Evolutionary conservation across 2,329 filamentous ascomycete species (phyloP).

Genomic region (Botrytis pseudocinerea): DNA sequence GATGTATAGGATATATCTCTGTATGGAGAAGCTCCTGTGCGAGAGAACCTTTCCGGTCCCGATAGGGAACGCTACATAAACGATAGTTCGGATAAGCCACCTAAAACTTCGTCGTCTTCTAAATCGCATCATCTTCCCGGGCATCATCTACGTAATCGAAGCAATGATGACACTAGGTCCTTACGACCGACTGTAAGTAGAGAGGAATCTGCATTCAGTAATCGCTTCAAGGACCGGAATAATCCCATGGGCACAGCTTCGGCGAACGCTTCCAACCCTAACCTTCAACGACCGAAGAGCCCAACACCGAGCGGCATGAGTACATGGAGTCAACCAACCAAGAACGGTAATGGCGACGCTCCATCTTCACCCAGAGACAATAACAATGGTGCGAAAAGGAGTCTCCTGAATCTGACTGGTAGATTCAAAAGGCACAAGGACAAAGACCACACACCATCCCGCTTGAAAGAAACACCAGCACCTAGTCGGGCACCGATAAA

Average conservation of each 20-base stretch:
- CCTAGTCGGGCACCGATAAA: conserved; percentile 54
- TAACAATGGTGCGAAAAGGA: conserved; percentile 31
- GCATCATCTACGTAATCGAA: conserved; percentile 70
- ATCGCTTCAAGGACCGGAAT: conserved; percentile 51
- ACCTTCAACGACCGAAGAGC: conserved; percentile 67
- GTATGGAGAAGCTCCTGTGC: conserved; percentile 76
- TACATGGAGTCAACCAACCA: conserved; percentile 46
- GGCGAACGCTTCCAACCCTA: conserved; percentile 36
- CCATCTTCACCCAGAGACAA: conserved; percentile 45
- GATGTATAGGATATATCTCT: conserved; percentile 68
- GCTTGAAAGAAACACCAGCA: conserved; percentile 51
- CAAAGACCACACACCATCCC: conserved; percentile 53
- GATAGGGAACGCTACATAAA: conserved; percentile 66
- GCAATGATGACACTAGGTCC: conserved; percentile 64
- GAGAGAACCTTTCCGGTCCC: conserved; percentile 66
- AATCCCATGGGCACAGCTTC: conserved; percentile 37
- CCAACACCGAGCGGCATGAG: conserved; percentile 77
- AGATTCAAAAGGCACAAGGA: conserved; percentile 48
- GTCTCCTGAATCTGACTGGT: conserved; percentile 34
- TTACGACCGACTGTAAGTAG: conserved; percentile 72
- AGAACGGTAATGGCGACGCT: conserved; percentile 48
- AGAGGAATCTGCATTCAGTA: conserved; percentile 65
- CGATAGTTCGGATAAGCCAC: conserved; percentile 50
- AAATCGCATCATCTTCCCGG: conserved; percentile 62
- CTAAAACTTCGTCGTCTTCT: conserved; percentile 63